A percentile compares a stretch with the other conserved stretches of the same genome.
These are phyloP conservation scores for Cyclotella choctawhatcheeana DNA, from an alignment of 108 stramenopile genomes.

Conservation along the genomic window DNA sequence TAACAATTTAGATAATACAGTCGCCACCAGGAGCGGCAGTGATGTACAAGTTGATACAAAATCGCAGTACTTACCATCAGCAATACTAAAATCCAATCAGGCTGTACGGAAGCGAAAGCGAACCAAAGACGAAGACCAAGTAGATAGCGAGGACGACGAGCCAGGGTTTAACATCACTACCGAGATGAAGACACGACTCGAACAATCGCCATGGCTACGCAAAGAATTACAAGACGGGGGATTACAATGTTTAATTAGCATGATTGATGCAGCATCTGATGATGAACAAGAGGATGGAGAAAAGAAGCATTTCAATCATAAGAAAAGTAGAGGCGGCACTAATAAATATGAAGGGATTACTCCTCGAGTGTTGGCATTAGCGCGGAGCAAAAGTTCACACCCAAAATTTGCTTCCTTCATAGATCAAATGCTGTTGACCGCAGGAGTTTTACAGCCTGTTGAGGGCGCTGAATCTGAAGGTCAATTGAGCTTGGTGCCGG, in stretches of 20 bases:
- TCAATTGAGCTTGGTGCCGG: constrained; percentile 18
- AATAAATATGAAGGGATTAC: constrained; percentile 21
- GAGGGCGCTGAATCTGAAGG: constrained; percentile 19
- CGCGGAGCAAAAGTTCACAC: constrained; percentile 37
- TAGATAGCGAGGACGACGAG: constrained; percentile 56
- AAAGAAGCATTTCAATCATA: neutral
- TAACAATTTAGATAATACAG: neutral
- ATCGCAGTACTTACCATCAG: constrained; percentile 26
- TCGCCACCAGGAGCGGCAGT: neutral
- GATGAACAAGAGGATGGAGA: constrained; percentile 18
- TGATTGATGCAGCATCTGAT: constrained; percentile 52
- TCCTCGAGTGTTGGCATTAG: constrained; percentile 48
- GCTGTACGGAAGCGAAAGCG: constrained; percentile 8
- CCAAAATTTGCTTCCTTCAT: constrained; percentile 71
- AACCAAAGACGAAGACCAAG: constrained; percentile 50
- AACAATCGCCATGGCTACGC: constrained; percentile 65
- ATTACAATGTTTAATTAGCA: constrained; percentile 59
- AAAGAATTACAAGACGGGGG: constrained; percentile 77
- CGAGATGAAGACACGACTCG: constrained; percentile 69
- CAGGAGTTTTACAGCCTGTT: constrained; percentile 60
- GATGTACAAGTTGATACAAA: constrained; percentile 12
- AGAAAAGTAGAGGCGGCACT: too few species aligned
- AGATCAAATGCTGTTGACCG: constrained; percentile 65
- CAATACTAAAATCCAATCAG: constrained; percentile 6
- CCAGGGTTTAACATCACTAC: constrained; percentile 76